Percentiles rank a stretch among this genome's conserved stretches.
Conservation (phyloP, 2,329 filamentous ascomycete species). For the Aspergillus sp. region DNA sequence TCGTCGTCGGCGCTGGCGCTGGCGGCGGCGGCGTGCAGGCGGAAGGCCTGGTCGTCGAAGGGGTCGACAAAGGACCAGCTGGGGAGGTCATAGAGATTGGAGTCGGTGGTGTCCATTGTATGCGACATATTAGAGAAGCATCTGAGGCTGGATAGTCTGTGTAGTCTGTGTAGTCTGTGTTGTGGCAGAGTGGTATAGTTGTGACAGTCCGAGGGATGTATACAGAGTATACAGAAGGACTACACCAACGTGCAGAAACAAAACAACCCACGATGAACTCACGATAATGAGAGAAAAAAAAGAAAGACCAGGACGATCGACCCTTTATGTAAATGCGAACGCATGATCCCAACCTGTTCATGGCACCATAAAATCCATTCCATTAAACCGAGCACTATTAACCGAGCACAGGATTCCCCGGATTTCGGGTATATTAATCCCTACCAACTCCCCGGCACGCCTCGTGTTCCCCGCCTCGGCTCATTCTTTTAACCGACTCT, state of each 20-base stretch:
- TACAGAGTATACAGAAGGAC: neutral
- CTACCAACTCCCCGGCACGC: neutral
- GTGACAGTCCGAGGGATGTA: neutral
- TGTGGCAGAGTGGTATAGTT: no score
- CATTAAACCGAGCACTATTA: neutral
- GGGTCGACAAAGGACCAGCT: constrained; percentile 13
- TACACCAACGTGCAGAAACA: neutral
- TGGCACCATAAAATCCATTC: neutral
- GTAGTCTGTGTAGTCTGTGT: neutral
- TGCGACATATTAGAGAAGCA: neutral
- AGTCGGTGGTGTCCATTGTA: constrained; percentile 8
- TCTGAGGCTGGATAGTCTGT: neutral
- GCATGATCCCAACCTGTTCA: neutral
- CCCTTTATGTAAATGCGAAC: neutral
- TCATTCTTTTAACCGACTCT: neutral
- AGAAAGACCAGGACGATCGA: neutral
- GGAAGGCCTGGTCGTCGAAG: constrained; percentile 5
- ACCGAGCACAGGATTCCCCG: neutral
- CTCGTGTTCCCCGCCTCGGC: neutral
- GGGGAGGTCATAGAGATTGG: constrained; percentile 4
- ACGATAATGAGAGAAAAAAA: neutral
- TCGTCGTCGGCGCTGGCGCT: constrained; percentile 5
- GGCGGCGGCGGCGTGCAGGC: constrained; percentile 5
- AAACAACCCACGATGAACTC: neutral
- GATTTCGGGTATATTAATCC: neutral